These are phyloP conservation scores for Scheffersomyces ergatensis DNA, from an alignment of 805 yeast species.

Conservation along the genomic window DNA sequence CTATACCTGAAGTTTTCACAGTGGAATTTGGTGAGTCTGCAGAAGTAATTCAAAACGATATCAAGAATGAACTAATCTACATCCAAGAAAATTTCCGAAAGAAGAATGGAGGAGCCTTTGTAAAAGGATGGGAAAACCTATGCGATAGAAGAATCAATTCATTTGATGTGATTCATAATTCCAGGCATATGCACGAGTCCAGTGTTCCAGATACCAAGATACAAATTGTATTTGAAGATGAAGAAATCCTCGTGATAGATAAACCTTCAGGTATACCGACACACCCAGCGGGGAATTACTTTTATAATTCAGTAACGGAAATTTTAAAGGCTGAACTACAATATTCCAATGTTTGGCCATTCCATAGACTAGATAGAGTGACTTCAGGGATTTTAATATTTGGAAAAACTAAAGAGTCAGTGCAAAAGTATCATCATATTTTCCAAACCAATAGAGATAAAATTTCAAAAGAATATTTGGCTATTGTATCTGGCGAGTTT, in stretches of 20 bases:
- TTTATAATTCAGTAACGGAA: slow-evolving; percentile 43
- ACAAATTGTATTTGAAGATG: slow-evolving; percentile 33
- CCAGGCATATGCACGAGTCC: slow-evolving; percentile 47
- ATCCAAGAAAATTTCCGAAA: slow-evolving; percentile 19
- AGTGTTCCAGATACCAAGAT: slow-evolving; percentile 22
- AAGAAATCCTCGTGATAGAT: slow-evolving; percentile 39
- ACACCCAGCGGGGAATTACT: slow-evolving; percentile 48
- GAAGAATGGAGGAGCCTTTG: slow-evolving; percentile 9
- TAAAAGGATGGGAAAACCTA: slow-evolving; percentile 20
- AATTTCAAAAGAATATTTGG: slow-evolving; percentile 43
- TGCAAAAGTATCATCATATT: slow-evolving; percentile 26
- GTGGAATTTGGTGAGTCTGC: slow-evolving; percentile 32
- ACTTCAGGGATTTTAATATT: slow-evolving; percentile 51
- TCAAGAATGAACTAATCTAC: slow-evolving; percentile 22
- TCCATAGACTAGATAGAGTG: slow-evolving; percentile 50
- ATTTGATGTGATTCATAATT: slow-evolving; percentile 28
- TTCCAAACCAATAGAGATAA: slow-evolving; percentile 24
- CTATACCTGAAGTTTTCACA: slow-evolving; percentile 27
- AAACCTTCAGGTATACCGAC: slow-evolving; percentile 56
- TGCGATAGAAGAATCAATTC: slow-evolving; percentile 8
- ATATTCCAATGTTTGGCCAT: slow-evolving; percentile 34
- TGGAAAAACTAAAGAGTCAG: slow-evolving; percentile 33
- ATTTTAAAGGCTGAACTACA: slow-evolving; percentile 31
- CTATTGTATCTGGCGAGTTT: slow-evolving; percentile 42
- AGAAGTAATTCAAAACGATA: slow-evolving; percentile 20